phyloP scores from a whole-genome alignment of 2,329 filamentous ascomycete genomes.

The Fusarium sp. region DNA sequence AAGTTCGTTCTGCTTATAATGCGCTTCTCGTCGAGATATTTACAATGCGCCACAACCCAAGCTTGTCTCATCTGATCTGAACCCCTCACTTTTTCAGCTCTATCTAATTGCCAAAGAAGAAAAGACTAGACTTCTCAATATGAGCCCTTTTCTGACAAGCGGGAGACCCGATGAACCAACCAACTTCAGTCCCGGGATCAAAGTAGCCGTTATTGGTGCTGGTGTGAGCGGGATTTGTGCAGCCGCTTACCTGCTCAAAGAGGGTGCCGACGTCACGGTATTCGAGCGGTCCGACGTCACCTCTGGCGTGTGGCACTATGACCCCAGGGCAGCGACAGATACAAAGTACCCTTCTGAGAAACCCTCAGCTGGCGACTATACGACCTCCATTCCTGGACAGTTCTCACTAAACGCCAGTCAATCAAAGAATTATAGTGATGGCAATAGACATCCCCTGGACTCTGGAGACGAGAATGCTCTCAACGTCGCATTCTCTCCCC shows the following conservation, averaged over 20 bases:
- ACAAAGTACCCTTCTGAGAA: conserved; percentile 52
- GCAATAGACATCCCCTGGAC: conserved; percentile 3
- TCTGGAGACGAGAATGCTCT: neutral
- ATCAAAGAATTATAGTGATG: neutral
- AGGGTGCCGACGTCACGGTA: conserved; percentile 55
- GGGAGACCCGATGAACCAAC: neutral
- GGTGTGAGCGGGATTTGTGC: conserved; percentile 58
- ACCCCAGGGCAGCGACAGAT: conserved; percentile 49
- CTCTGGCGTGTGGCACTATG: conserved; percentile 58
- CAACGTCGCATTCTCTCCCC: conserved; percentile 41
- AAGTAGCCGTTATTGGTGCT: conserved; percentile 57
- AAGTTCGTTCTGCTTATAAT: conserved; percentile 4
- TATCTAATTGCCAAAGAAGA: too few relatives aligned
- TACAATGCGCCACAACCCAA: neutral
- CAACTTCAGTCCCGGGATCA: conserved; percentile 27
- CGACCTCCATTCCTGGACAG: conserved; percentile 25
- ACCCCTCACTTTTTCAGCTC: too few relatives aligned
- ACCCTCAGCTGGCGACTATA: conserved; percentile 50
- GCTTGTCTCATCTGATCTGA: too few relatives aligned
- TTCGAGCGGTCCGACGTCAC: conserved; percentile 54
- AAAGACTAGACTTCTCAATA: neutral
- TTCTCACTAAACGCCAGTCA: neutral
- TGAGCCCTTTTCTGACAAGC: conserved; percentile 36
- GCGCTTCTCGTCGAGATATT: neutral
- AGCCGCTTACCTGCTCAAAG: conserved; percentile 54